Evolutionary conservation across 2,329 filamentous ascomycete genomes (phyloP), one percentile per base, ranked within the genome.

Genomic region (Trichophyton equinum): DNA sequence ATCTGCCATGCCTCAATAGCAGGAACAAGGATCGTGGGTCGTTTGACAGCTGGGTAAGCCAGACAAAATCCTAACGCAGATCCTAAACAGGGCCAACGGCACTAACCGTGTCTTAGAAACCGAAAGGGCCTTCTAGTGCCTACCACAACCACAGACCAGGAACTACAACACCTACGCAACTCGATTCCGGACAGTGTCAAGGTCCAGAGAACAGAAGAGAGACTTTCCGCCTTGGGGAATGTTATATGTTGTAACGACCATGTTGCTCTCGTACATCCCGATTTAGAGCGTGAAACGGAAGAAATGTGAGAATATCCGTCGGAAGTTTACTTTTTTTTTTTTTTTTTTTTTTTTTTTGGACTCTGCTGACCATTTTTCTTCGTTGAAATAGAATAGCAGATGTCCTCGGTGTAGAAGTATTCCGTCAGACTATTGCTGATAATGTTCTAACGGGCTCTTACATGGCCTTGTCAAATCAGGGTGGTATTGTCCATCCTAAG

Each of bases 201-300:
- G 77, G 95, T 99, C 71, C 91, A 96, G 79, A 86, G 94, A 67
- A 96, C 99, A 78, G 94, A 99, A 80, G 94, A 99, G 81, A 85
- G 94, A 47, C 82, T 99, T 65, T 96, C 91, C 18, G 94, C 94
- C 3, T 84, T 99, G 27, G 94, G 94, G 64, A 99, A 99, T 73
- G 94, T 97, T 64, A 96, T 99, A 71, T 95, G 91, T 70, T 85
- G 85, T 70, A 97, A 97, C 76, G 94, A 99, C 77, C 91, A 96
- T 76, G 94, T 97, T 67, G 94, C 94, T 59, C 85, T 99, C 51
- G 86, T 97, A 64, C 94, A 99, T 74, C 94, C 94, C 9, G 94
- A 99, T 72, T 81, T 99, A 63, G 94, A 97, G 81, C 88, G 92
- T 64, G 94, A 99, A 80, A 96, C 91, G 15, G 94, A 99, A 77